Conservation (phyloP, 2,329 filamentous ascomycete genomes). For the Xylaria sp. region DNA sequence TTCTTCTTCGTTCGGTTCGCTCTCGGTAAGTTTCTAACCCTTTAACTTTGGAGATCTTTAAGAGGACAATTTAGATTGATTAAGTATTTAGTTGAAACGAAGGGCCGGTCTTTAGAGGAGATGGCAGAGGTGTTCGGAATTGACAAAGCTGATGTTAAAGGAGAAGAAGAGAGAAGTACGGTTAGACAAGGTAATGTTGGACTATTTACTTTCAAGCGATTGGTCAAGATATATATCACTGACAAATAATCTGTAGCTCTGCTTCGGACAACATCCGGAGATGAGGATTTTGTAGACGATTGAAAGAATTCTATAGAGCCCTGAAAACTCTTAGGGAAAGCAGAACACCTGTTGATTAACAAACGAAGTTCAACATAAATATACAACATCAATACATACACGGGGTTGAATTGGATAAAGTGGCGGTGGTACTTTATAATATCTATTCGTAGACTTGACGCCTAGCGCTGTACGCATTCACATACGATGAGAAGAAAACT, state of each 20-base stretch:
- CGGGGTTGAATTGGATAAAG: not conserved
- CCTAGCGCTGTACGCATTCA: not conserved
- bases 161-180: constrained; percentile 23
- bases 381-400: not conserved
- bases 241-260: constrained; percentile 7
- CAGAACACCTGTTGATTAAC: too few species aligned
- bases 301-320: not conserved
- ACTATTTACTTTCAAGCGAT: not conserved
- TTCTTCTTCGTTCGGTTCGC: constrained; percentile 46
- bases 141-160: constrained; percentile 26
- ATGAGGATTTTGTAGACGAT: constrained; percentile 2
- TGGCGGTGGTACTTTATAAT: not conserved
- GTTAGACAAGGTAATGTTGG: constrained; percentile 36
- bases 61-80: not conserved
- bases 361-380: not conserved
- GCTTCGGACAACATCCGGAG: constrained; percentile 7
- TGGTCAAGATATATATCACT: not conserved
- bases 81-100: constrained; percentile 29
- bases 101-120: constrained; percentile 34
- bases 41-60: not conserved
- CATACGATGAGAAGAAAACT: not conserved
- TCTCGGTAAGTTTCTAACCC: constrained; percentile 36
- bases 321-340: not conserved
- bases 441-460: not conserved
- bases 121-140: constrained; percentile 45